Conservation (phyloP, 257 asterid genomes). For the Forsythia suspensa region DNA sequence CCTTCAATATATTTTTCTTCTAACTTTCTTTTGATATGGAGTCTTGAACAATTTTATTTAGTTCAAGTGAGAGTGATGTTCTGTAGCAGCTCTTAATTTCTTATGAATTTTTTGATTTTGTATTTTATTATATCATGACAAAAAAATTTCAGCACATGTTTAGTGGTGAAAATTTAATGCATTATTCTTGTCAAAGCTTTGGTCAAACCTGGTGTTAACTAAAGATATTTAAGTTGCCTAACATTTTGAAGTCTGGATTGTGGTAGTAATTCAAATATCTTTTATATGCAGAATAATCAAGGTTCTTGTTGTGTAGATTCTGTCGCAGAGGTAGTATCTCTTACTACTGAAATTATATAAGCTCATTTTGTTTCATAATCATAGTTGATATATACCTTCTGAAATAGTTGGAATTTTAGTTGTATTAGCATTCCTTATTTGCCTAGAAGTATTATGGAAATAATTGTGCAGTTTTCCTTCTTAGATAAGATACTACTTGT, state of each 20-base stretch:
- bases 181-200: not conserved
- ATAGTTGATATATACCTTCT: not conserved
- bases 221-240: not conserved
- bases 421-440: too few relatives aligned
- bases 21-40: not conserved
- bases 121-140: not conserved
- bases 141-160: not conserved
- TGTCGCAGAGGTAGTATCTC: constrained; percentile 55
- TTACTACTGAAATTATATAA: not conserved
- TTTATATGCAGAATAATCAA: constrained; percentile 47
- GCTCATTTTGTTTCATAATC: not conserved
- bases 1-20: not conserved
- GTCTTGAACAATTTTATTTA: not conserved
- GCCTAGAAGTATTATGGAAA: too few relatives aligned
- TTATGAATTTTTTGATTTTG: not conserved
- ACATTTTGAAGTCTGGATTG: not conserved
- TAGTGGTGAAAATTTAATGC: not conserved
- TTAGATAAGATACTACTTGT: too few relatives aligned
- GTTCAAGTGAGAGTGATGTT: not conserved
- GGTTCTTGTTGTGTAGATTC: constrained; percentile 81
- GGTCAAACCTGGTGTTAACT: not conserved
- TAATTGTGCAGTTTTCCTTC: too few relatives aligned
- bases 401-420: too few relatives aligned
- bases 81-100: not conserved
- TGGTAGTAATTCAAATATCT: constrained; percentile 6